Conservation (phyloP, 2,329 filamentous ascomycete species). For the Cladosporium colombiae region DNA sequence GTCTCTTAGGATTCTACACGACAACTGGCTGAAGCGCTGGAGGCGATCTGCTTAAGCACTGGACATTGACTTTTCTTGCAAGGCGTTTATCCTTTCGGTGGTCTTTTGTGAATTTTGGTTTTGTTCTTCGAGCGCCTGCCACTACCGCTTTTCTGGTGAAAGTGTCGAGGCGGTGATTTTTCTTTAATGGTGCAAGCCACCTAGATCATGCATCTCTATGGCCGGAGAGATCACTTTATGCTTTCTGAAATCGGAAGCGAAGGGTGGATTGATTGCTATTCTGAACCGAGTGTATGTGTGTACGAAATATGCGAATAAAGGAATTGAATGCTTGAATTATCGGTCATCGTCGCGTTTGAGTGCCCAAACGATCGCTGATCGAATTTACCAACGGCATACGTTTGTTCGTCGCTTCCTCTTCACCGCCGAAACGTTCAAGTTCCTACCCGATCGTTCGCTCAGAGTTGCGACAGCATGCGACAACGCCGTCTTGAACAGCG, state of each 20-base stretch:
- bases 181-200: constrained; percentile 6
- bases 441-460: constrained; percentile 6
- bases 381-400: not conserved
- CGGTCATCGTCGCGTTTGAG: not conserved
- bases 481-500: constrained; percentile 4
- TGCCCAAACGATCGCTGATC: not conserved
- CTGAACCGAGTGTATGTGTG: not conserved
- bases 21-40: not conserved
- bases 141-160: constrained; percentile 9
- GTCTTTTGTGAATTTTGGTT: constrained; percentile 1
- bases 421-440: not conserved
- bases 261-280: constrained; percentile 2
- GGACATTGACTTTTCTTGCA: constrained; percentile 11
- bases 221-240: not conserved
- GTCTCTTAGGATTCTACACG: constrained; percentile 2
- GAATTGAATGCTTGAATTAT: not conserved
- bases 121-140: constrained; percentile 13
- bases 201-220: not conserved
- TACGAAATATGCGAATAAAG: constrained; percentile 1
- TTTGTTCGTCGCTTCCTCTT: not conserved
- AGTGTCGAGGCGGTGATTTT: not conserved
- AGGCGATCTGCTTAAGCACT: constrained; percentile 2
- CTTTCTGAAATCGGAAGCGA: not conserved
- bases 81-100: constrained; percentile 19
- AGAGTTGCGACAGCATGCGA: constrained; percentile 13